Evolutionary conservation across 768 basidiomycete species (phyloP), one percentile per base, ranked within the genome.

Genomic region (Neoboletus subvelutipes): DNA sequence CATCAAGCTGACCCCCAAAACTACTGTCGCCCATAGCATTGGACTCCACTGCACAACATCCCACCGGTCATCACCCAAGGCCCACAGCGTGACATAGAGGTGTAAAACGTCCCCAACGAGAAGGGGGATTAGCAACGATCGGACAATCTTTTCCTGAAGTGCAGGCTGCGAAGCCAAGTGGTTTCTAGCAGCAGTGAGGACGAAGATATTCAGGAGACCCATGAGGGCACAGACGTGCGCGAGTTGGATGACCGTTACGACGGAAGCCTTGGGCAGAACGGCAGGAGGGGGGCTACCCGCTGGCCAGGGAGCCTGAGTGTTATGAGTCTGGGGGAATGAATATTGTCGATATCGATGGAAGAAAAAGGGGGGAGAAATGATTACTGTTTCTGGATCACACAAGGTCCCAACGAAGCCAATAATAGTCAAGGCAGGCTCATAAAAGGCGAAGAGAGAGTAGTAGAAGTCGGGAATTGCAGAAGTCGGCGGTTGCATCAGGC

Each of bases 211-310:
- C 56, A 91, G 67, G 55, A 88, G 64, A 13, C 90, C 90, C 60
- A 91, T 70, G 28, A 92, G 83, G 40, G 83, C 87, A 62, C 88
- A 89, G 50, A 88, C 88, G 62, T 91, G 86, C 2, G 85, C 88
- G 52, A 92, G 85, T 66, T 92, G 90, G 45, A 87, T 72, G 58
- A 88, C 74, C 1, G 87, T 88, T 48, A 91, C 86, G 24, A 82
- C 69, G 13, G 88, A 84, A 1, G 89, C 88, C 34, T 66, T 78
- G 1, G 85, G 83, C 18, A 89, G 76, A 33, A 65, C 51, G 3
- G 72, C 64, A 17, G 82, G 80, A 36, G 87, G 83, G 7, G 74
- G 66, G 41, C 61, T 73, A 55, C 73, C 71, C 24, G 70, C 48
- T 24, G 83, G 78, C 89, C 89, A 90, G 26, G 89, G 88, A 2